A percentile compares a stretch with the other conserved stretches of the same genome.
These are phyloP conservation scores for Podospora pseudopauciseta DNA, from an alignment of 495 filamentous ascomycete genomes.

Conservation along the genomic window DNA sequence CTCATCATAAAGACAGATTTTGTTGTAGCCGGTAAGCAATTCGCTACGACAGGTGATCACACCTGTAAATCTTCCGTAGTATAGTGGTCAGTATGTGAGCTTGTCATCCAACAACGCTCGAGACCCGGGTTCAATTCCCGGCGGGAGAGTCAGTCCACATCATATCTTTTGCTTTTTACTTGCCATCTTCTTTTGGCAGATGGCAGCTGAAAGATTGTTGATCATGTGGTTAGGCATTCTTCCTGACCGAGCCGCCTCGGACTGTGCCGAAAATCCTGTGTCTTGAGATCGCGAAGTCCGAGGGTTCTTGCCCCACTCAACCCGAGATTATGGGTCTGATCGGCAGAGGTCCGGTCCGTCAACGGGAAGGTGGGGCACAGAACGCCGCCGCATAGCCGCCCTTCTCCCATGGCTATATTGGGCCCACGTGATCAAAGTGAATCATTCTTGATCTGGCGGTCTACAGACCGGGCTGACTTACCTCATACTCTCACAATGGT, in stretches of 20 bases:
- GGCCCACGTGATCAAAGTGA: background rate
- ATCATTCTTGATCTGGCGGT: background rate
- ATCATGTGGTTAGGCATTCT: background rate
- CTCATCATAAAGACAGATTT: too few species aligned
- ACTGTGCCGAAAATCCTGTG: background rate
- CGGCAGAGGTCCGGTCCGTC: background rate
- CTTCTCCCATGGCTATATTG: too few species aligned
- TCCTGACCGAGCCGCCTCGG: background rate
- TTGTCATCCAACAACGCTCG: constrained; percentile 7
- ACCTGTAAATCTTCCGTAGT: constrained; percentile 4
- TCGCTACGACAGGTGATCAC: constrained; percentile 1
- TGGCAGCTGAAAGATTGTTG: background rate
- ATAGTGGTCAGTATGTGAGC: constrained; percentile 7
- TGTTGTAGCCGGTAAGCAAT: background rate
- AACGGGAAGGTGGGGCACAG: background rate
- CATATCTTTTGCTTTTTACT: background rate
- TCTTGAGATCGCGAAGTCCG: background rate
- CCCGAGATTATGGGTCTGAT: background rate
- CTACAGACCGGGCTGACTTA: background rate
- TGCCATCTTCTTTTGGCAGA: too few species aligned
- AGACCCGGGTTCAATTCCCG: constrained; percentile 7
- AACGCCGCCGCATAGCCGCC: too few species aligned
- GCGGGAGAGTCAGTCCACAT: constrained; percentile 5
- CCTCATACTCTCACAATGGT: too few species aligned
- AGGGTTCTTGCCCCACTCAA: background rate